Percentiles rank a stretch among this genome's conserved stretches.
Conservation (phyloP, 2,329 filamentous ascomycete genomes). For the Sphaerostilbella broomeana region DNA sequence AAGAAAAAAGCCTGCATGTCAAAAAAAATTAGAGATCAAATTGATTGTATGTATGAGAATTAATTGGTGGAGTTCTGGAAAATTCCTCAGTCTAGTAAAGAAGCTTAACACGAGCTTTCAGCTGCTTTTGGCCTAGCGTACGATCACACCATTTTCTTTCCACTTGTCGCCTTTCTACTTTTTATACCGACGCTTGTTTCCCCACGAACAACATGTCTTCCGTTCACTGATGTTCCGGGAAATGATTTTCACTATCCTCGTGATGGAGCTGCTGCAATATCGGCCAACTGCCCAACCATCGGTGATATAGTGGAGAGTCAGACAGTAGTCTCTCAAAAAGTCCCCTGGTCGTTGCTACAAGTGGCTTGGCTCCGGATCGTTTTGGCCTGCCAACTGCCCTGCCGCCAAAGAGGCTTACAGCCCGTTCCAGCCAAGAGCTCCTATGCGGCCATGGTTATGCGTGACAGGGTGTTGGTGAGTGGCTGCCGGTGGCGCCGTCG, state of each 20-base stretch:
- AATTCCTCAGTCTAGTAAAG: too few relatives aligned
- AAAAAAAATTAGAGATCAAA: too few relatives aligned
- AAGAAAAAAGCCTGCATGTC: too few relatives aligned
- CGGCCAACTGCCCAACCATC: not conserved
- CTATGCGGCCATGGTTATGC: not conserved
- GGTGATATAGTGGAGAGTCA: not conserved
- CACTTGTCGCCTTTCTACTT: slow-evolving; percentile 2
- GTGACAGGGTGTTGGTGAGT: slow-evolving; percentile 1
- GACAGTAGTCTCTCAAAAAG: too few relatives aligned
- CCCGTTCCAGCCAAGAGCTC: not conserved
- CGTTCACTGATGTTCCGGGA: too few relatives aligned
- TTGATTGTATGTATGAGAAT: too few relatives aligned
- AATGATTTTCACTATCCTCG: too few relatives aligned
- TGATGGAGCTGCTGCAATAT: too few relatives aligned
- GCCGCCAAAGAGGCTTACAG: slow-evolving; percentile 1
- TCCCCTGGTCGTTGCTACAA: not conserved
- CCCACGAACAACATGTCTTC: too few relatives aligned
- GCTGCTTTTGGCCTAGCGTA: slow-evolving; percentile 1
- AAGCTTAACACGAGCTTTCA: slow-evolving; percentile 5
- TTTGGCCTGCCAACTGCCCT: not conserved
- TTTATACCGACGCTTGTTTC: not conserved
- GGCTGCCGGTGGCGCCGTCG: slow-evolving; percentile 1
- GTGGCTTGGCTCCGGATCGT: not conserved
- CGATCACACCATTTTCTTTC: slow-evolving; percentile 11
- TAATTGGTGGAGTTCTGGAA: too few relatives aligned